Evolutionary conservation across 2,329 filamentous ascomycete species (phyloP), one percentile per base, ranked within the genome.

Genomic region (Sporothrix mexicana): DNA sequence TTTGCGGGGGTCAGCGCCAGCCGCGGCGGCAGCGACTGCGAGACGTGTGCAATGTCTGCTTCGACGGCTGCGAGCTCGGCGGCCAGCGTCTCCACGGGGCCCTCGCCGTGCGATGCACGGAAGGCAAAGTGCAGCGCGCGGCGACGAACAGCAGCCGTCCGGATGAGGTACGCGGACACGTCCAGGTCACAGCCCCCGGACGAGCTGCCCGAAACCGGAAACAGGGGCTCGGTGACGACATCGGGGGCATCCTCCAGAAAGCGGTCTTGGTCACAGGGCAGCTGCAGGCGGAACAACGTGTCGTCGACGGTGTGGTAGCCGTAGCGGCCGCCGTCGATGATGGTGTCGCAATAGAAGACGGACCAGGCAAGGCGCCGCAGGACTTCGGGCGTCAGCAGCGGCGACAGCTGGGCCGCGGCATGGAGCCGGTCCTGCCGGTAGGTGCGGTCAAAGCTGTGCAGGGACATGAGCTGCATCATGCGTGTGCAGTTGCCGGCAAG

Each of bases 381-480:
- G 74, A 12, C 73, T 49, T 75, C 74, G 15, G 36, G 20, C 8
- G 74, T 74, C 15, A 75, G 71, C 59, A 75, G 73, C 8, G 70
- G 71, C 9, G 74, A 74, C 0, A 74, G 62, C 3, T 64, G 69
- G 13, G 45, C n/a, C 7, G 43, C 73, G 51, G 72, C 55, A 20
- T 61, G 12, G 23, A 72, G 17, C 36, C 36, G 47, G 57, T 69
- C 30, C n/a, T n/a, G n/a, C n/a, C n/a, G n/a, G 59, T 73, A 73
- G 0, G 73, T 74, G 12, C 73, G 72, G 68, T 74, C 72, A 47
- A 74, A 74, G 8, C 69, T 73, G 13, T 74, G 73, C 23, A 74
- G 25, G 5, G 73, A 74, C 73, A 74, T 74, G 68, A 74, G 73
- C 49, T 74, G 73, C 73, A 74, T 74, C 73, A 74, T 74, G 13